Evolutionary conservation across 176 grass and related monocot genomes (phyloP).

Genomic region (Oryza meyeriana): DNA sequence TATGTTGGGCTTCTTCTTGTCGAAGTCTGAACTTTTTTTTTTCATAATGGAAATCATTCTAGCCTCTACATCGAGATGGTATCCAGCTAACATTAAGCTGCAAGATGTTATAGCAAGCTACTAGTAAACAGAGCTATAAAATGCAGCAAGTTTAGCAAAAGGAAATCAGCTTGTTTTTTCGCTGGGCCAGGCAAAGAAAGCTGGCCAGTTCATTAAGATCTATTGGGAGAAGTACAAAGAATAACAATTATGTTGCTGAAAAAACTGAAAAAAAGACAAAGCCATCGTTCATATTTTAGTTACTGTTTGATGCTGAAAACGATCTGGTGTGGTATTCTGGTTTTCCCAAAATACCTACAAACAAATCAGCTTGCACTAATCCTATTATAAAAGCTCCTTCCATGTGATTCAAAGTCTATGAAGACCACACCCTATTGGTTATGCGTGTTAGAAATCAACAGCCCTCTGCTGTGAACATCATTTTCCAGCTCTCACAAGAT

Average conservation of each 20-base stretch:
- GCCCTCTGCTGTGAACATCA: not conserved
- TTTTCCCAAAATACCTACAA: no score
- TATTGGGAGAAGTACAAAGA: no score
- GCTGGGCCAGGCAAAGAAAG: no score
- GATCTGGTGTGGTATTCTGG: no score
- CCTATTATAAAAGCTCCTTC: not conserved
- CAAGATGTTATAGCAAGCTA: not conserved
- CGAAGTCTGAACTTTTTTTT: not conserved
- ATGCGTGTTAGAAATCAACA: not conserved
- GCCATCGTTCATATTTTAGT: no score
- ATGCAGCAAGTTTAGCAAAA: not conserved
- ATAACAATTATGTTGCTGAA: no score
- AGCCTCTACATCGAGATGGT: not conserved
- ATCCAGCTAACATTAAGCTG: not conserved
- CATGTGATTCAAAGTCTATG: not conserved
- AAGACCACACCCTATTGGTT: not conserved
- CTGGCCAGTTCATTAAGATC: no score
- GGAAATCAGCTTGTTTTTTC: no score
- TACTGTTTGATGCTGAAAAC: no score
- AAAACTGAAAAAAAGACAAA: no score
- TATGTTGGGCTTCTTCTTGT: not conserved
- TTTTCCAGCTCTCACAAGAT: not conserved
- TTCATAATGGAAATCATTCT: not conserved
- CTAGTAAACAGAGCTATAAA: not conserved
- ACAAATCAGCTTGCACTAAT: not conserved